A percentile compares a stretch with the other conserved stretches of the same genome.
These are phyloP conservation scores for Neofusicoccum cordaticola DNA, from an alignment of 2,329 filamentous ascomycete genomes.

Conservation along the genomic window DNA sequence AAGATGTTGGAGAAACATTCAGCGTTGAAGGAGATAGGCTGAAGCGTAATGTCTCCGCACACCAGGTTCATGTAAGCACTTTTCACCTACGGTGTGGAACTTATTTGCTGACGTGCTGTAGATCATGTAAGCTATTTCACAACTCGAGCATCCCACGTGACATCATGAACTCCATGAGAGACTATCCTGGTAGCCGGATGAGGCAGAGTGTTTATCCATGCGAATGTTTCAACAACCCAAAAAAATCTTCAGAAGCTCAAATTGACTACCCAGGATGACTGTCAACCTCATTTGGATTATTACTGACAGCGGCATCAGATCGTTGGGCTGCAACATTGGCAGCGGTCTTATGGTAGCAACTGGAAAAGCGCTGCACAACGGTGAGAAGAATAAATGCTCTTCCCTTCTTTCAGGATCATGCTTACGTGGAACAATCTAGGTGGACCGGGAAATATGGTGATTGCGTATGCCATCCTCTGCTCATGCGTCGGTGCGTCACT, in stretches of 20 bases:
- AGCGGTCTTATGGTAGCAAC: constrained; percentile 32
- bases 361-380: constrained; percentile 22
- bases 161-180: no score
- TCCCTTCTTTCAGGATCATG: no score
- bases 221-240: not conserved
- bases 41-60: not conserved
- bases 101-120: not conserved
- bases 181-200: no score
- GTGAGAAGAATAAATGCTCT: not conserved
- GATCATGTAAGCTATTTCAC: not conserved
- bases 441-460: constrained; percentile 25
- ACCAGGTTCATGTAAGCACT: not conserved
- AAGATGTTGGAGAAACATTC: not conserved
- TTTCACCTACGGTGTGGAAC: no score
- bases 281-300: not conserved
- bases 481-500: constrained; percentile 33
- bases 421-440: constrained; percentile 18
- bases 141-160: no score
- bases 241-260: no score
- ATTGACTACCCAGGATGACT: no score
- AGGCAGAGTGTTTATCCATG: no score
- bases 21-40: not conserved
- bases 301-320: not conserved
- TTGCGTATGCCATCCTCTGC: constrained; percentile 30
- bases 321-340: constrained; percentile 31